Evolutionary conservation across 768 basidiomycete genomes (phyloP), one percentile per base, ranked within the genome.

Genomic region (Suillus decipiens): DNA sequence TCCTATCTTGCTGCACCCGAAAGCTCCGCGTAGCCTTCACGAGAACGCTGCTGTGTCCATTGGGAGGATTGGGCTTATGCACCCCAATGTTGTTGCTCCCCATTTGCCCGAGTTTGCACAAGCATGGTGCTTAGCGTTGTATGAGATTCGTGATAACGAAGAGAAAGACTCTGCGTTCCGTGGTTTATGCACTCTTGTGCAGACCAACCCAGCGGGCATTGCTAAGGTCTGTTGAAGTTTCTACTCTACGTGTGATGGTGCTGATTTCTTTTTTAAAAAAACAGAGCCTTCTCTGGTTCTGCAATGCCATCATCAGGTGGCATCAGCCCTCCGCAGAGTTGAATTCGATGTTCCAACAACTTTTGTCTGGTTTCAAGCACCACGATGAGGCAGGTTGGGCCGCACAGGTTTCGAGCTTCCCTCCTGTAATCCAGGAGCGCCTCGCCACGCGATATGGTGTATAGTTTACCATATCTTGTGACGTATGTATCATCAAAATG

Each of bases 21-120:
- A 95, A 75, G 93, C 95, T 33, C 96, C 95, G 3, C 88, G 96
- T 61, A 95, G 93, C 68, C 79, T 99, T 55, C 92, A 95, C 67
- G 97, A 99, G 83, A 99, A 99, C 73, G 96, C 97, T 15, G 97
- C 97, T 0, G 97, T 99, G 6, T 98, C 96, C 19, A 98, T 99
- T 69, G 97, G 97, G 24, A 86, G 97, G 33, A 90, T 99, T 62
- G 96, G 96, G 7, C 81, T 99, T 63, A 95, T 96, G 81, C 95
- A 95, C 72, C 97, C 97, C 0, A 75, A 78, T 22, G 76, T 93
- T 24, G 94, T 99, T 55, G 95, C 96, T 12, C 95, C 95, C 28
- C 89, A 95, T 71, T 79, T 98, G 34, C 84, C 87, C 0, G 89
- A 91, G 67, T 99, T 99, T 76, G 95, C 95, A 5, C 92, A 93